phyloP scores from a whole-genome alignment of 2,329 filamentous ascomycete species.

The Calycina marina region DNA sequence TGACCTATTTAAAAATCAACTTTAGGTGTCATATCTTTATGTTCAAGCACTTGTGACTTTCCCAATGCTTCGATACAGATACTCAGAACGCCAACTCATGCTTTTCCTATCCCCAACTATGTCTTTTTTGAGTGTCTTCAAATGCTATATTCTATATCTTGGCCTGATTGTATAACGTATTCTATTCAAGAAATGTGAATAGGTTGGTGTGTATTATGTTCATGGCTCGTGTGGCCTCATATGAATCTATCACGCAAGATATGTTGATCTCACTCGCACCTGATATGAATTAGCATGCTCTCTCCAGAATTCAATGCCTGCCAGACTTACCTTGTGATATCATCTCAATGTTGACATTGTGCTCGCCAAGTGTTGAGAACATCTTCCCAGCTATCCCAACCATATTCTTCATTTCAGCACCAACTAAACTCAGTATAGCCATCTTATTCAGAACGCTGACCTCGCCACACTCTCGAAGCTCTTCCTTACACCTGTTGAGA shows the following conservation, averaged over 20 bases:
- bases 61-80: no score
- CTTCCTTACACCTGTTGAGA: constrained; percentile 52
- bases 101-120: no score
- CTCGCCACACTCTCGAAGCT: constrained; percentile 68
- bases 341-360: constrained; percentile 97
- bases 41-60: no score
- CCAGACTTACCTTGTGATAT: constrained; percentile 74
- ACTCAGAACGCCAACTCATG: no score
- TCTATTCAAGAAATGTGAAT: constrained; percentile 75
- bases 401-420: constrained; percentile 97
- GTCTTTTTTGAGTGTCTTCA: no score
- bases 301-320: neutral
- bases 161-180: constrained; percentile 20
- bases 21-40: no score
- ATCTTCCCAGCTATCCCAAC: constrained; percentile 82
- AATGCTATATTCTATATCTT: no score
- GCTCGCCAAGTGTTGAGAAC: constrained; percentile 87
- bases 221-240: constrained; percentile 82
- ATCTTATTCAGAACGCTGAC: constrained; percentile 84
- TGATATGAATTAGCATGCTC: constrained; percentile 24
- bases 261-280: constrained; percentile 99
- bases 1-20: no score
- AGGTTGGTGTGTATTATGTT: constrained; percentile 94
- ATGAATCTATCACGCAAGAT: constrained; percentile 87
- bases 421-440: constrained; percentile 90